Evolutionary conservation across 2,329 filamentous ascomycete genomes (phyloP).

Genomic region (Microcera coccophila): DNA sequence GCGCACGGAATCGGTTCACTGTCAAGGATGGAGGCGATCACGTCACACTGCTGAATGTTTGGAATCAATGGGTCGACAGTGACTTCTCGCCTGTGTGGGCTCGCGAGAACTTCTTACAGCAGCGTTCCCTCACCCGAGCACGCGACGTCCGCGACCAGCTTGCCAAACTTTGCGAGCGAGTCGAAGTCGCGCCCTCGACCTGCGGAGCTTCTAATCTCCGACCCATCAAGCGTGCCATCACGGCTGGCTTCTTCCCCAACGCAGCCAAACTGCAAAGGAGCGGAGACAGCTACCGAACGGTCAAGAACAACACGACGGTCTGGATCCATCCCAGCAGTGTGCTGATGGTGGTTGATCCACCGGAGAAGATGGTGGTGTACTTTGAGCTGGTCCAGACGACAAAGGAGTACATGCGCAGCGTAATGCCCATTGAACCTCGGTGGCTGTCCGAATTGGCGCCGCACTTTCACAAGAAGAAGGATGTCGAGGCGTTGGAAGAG

Average conservation of each 20-base stretch:
- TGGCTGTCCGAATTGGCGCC: conserved; percentile 90
- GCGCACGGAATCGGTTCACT: conserved; percentile 82
- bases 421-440: conserved; percentile 76
- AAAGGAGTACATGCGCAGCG: conserved; percentile 90
- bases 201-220: conserved; percentile 65
- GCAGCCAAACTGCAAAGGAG: conserved; percentile 78
- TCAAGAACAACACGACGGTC: conserved; percentile 85
- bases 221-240: conserved; percentile 83
- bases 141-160: conserved; percentile 92
- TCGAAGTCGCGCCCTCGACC: conserved; percentile 72
- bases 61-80: conserved; percentile 90
- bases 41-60: conserved; percentile 83
- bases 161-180: conserved; percentile 84
- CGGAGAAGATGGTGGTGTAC: conserved; percentile 78
- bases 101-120: conserved; percentile 89
- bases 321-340: conserved; percentile 89
- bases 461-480: conserved; percentile 90
- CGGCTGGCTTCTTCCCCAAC: conserved; percentile 91
- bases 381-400: conserved; percentile 77
- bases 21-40: conserved; percentile 90
- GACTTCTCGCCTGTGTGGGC: conserved; percentile 87
- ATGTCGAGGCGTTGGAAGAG: conserved; percentile 77
- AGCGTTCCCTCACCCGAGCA: conserved; percentile 81
- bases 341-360: conserved; percentile 72
- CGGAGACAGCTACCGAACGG: conserved; percentile 83